Evolutionary conservation across 257 asterid species (phyloP), one percentile per base, ranked within the genome.

Genomic region (Verbena officinalis): DNA sequence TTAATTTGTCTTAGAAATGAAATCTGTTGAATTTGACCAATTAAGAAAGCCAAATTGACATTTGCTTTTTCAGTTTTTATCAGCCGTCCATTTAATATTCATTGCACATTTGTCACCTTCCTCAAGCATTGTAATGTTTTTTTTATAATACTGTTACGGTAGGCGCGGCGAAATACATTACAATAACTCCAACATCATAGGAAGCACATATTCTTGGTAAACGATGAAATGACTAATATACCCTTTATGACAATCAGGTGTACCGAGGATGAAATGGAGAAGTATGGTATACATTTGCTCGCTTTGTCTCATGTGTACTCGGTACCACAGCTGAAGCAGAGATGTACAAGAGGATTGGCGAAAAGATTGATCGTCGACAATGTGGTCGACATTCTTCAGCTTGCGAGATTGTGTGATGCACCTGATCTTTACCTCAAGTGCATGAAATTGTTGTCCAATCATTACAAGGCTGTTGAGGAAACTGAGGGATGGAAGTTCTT

Each of bases 401-500:
- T 93, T 10, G 94, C 98, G 0, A 75, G 95, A 53, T 55, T 90
- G 64, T 93, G 97, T 73, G 88, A 90, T 45, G 97, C 96, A 9
- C 97, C 98, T 4, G 88, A 87, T 84, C 91, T 93, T 30, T 69
- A 80, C 73, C 84, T 93, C 55, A 82, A 69, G 77, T 82, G 90
- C 79, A 77, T 90, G 95, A 87, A 82, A 63, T 19, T 82, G 43
- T 20, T 90, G 63, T 76, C 84, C 0, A 53, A 11, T 2, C 74
- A 84, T 40, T 90, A 84, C 80, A 84, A 73, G 71, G 68, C 78
- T 45, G 91, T 90, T 36, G 95, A 87, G 80, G 73, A 78, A 45
- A 87, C 97, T 0, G 98, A 93, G 78, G 97, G 94, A 2, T 93
- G 98, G 98, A 75, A 72, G 67, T 90, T 90, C 77, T 65, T 93